phyloP scores from a whole-genome alignment of 305 asterid genomes.

The Withania somnifera region DNA sequence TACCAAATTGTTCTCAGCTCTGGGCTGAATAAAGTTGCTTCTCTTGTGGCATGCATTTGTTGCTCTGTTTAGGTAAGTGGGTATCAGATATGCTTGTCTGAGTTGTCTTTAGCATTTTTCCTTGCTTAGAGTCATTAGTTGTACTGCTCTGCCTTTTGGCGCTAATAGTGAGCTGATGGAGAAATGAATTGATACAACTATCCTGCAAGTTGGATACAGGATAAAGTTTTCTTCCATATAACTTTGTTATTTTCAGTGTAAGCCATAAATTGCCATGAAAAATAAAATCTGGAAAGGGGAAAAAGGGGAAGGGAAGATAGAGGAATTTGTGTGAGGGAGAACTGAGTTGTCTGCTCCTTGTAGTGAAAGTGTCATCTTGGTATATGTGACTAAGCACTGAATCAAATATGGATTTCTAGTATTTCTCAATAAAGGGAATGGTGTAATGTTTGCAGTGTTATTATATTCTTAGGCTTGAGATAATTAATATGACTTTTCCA shows the following conservation, averaged over 20 bases:
- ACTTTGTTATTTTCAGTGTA: neutral
- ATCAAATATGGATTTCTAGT: neutral
- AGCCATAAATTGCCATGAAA: neutral
- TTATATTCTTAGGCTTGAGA: neutral
- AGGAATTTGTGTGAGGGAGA: neutral
- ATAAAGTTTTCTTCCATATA: neutral
- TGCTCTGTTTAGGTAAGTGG: neutral
- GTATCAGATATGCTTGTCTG: neutral
- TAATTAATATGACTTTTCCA: neutral
- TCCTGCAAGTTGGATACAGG: neutral
- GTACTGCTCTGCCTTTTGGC: neutral
- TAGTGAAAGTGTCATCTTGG: neutral
- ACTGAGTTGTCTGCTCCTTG: neutral
- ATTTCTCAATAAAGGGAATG: neutral
- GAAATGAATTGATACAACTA: neutral
- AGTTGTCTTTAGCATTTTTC: neutral
- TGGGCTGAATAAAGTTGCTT: neutral
- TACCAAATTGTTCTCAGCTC: neutral
- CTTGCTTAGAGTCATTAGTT: neutral
- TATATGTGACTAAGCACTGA: neutral
- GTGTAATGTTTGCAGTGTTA: neutral
- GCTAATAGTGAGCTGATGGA: neutral
- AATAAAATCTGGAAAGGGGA: neutral
- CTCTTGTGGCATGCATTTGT: neutral
- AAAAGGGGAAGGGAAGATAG: neutral